Base-by-base conservation (phyloP, 2,329 filamentous ascomycete genomes). In the Ophiosphaerella korrae region DNA sequence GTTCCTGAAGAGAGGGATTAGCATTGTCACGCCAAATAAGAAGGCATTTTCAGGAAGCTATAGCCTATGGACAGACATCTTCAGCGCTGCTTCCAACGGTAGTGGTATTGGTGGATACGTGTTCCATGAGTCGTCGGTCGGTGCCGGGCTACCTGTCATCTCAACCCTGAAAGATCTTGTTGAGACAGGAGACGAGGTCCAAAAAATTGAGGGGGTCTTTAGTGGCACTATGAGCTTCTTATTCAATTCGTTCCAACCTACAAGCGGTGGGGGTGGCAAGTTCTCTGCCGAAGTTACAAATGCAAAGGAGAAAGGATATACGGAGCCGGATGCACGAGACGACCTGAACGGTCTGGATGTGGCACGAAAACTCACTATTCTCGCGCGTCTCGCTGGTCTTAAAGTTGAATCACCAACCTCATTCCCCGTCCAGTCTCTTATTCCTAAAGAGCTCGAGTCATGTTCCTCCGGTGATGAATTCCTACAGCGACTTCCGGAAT, bases 181-280 rank as follows among this genome's bases (percentile, higher is more conserved):
- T 21, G 88, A 92, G 57, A 99, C 94, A 1, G 94, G 94, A 36
- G 94, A 99, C 71, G 82, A 90, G 71, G 88, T 99, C 5, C 91
- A 84, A 47, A 92, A 88, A 77, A 95, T 99, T 63, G 93, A 97
- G 77, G 94, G 94, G 60, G 92, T 99, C 44, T 97, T 99, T 78
- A 96, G 90, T 55, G 94, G 94, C 58, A 99, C 94, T 48, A 93
- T 99, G 86, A 95, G 90, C 34, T 99, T 97, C 82, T 82, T 99
- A 35, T 97, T 99, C 85, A 97, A 97, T 81, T 92, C 86, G 18
- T 99, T 97, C 74, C 91, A 92, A 42, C 94, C 94, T 0, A 86
- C 87, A 2, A 84, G 85, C 42, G 88, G 88, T 5, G 78, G 81
- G 18, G 89, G 89, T 31, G 90, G 90, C 45, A 86, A 88, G 68